Conservation (phyloP, 768 basidiomycete genomes). For the Asterophora lycoperdoides region DNA sequence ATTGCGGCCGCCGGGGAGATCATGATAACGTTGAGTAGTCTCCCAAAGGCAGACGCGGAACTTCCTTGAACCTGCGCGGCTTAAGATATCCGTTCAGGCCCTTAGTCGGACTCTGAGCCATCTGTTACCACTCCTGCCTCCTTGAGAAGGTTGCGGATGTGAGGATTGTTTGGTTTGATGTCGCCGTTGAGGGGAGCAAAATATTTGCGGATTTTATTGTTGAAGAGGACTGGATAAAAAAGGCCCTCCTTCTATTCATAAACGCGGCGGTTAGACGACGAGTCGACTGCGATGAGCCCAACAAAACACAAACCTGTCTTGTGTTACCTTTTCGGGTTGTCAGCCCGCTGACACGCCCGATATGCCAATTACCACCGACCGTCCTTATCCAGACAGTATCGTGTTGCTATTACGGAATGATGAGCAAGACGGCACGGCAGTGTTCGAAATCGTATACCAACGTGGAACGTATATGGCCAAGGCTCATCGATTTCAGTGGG, state of each 20-base stretch:
- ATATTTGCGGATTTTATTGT: slow-evolving; percentile 49
- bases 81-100: too few species aligned
- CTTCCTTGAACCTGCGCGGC: too few species aligned
- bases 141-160: slow-evolving; percentile 43
- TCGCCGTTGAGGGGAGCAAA: slow-evolving; percentile 64
- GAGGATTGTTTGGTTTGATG: slow-evolving; percentile 53
- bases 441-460: slow-evolving; percentile 20
- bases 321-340: slow-evolving; percentile 42
- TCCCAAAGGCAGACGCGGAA: too few species aligned
- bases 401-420: slow-evolving; percentile 17
- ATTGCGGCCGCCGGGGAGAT: neutral
- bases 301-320: slow-evolving; percentile 35
- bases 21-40: too few species aligned
- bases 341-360: slow-evolving; percentile 44
- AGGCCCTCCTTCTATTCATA: slow-evolving; percentile 42
- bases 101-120: too few species aligned
- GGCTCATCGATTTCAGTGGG: slow-evolving; percentile 47
- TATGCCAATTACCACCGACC: slow-evolving; percentile 46
- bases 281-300: too few species aligned
- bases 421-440: neutral
- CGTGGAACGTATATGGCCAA: slow-evolving; percentile 50
- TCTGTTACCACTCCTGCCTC: slow-evolving; percentile 31
- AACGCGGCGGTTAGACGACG: neutral
- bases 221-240: slow-evolving; percentile 52
- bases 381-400: slow-evolving; percentile 53